These are phyloP conservation scores for Sequoiadendron giganteum DNA, from an alignment of 75 land plant species.

Conservation along the genomic window DNA sequence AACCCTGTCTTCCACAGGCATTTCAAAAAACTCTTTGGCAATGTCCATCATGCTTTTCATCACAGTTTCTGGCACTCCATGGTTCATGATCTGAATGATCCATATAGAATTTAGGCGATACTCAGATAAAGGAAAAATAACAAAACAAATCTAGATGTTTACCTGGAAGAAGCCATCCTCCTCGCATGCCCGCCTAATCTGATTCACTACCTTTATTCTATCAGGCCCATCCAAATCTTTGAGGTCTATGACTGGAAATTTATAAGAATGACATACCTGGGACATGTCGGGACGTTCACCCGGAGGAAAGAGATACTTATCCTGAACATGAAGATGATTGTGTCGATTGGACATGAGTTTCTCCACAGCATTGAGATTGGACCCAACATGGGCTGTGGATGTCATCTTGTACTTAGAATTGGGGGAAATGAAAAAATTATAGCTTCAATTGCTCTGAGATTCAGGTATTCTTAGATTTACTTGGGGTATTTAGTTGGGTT, in stretches of 20 bases:
- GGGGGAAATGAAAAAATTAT: too few species aligned
- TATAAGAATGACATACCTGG: background rate
- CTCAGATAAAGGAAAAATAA: background rate
- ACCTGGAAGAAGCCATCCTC: conserved; percentile 35
- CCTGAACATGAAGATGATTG: background rate
- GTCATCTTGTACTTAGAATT: background rate
- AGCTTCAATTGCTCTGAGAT: too few species aligned
- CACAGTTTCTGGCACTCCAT: conserved; percentile 43
- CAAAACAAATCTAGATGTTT: background rate
- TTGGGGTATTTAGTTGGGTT: too few species aligned
- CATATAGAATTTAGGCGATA: background rate
- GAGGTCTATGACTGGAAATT: conserved; percentile 60
- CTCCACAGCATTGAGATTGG: background rate
- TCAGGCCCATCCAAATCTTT: conserved; percentile 29
- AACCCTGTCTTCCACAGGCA: too few species aligned
- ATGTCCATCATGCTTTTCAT: conserved; percentile 25
- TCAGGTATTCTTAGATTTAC: too few species aligned
- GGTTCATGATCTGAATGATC: conserved; percentile 46
- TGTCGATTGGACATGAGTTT: background rate
- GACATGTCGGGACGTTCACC: background rate
- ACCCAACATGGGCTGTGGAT: background rate
- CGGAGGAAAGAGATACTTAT: background rate
- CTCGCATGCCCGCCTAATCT: conserved; percentile 19
- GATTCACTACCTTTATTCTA: conserved; percentile 16
- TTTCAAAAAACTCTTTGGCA: too few species aligned